Evolutionary conservation across 306 rosid species (phyloP).

Genomic region (Aeschynomene evenia): DNA sequence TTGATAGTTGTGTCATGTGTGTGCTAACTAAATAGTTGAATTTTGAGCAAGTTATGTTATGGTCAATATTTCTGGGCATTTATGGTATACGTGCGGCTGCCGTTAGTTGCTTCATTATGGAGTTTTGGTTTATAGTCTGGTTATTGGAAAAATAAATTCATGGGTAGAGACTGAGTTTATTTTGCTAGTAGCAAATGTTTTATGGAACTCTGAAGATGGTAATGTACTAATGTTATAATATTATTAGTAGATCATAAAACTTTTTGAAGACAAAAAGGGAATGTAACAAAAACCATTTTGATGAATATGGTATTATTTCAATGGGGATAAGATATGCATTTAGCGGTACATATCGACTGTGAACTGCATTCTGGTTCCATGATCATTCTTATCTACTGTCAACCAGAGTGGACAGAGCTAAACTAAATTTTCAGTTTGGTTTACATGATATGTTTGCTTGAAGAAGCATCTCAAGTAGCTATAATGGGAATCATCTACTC

Average conservation of each 20-base stretch:
- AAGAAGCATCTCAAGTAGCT: background rate
- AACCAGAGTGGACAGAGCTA: background rate
- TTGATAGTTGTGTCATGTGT: background rate
- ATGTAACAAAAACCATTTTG: background rate
- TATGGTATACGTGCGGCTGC: background rate
- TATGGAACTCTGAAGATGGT: background rate
- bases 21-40: background rate
- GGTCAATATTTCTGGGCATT: background rate
- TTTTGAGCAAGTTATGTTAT: background rate
- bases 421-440: background rate
- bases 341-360: background rate
- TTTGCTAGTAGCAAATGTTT: background rate
- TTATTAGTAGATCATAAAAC: background rate
- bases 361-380: background rate
- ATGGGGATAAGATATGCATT: background rate
- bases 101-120: background rate
- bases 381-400: background rate
- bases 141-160: background rate
- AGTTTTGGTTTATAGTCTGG: background rate
- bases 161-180: background rate
- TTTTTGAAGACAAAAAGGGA: background rate
- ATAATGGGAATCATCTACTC: background rate
- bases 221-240: background rate
- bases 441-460: background rate
- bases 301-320: background rate